Evolutionary conservation across 306 rosid species (phyloP), one percentile per base, ranked within the genome.

Genomic region (Pterocarpus santalinus): DNA sequence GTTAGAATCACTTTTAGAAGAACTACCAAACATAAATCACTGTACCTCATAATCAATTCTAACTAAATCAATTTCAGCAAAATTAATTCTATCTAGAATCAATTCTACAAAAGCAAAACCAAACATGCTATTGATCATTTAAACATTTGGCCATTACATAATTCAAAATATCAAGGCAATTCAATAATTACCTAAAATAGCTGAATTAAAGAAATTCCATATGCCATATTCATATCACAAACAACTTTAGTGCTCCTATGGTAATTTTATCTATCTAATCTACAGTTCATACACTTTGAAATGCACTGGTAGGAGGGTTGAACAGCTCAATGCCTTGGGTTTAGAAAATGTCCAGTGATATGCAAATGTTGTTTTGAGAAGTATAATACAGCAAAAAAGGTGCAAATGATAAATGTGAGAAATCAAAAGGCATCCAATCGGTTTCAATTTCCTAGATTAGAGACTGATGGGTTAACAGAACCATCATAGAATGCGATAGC

Each of bases 171-270:
- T 53, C 68, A 51, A 69, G 16, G 35, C 52, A 46, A 76, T 35
- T 76, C 61, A 82, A 69, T 41, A 70, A 53, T 64, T 52, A 12
- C 73, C 58, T 28, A 52, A 61, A 56, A 38, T 62, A 51, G 69
- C 77, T 68, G 12, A 68, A 76, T 9, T 58, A 36, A 46, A n/a
- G 43, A 70, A 63, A 71, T n/a, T 41, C n/a, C 41, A 62, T 28
- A 53, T 8, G 12, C 43, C 46, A 32, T 68, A 32, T n/a, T 41
- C 66, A 62, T n/a, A 17, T 7, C 35, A 49, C 43, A 62, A 38
- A 62, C 4, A 53, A 43, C 33, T 52, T 33, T 34, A 69, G 43
- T 6, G 28, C 17, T 17, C 72, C 63, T 3, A 22, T 13, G 46
- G 52, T 43, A 2, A 16, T 7, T 43, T 41, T 41, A 81, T 66